Percentiles rank a stretch among this genome's conserved stretches.
Conservation (phyloP, 495 filamentous ascomycete genomes). For the Podospora appendiculata region DNA sequence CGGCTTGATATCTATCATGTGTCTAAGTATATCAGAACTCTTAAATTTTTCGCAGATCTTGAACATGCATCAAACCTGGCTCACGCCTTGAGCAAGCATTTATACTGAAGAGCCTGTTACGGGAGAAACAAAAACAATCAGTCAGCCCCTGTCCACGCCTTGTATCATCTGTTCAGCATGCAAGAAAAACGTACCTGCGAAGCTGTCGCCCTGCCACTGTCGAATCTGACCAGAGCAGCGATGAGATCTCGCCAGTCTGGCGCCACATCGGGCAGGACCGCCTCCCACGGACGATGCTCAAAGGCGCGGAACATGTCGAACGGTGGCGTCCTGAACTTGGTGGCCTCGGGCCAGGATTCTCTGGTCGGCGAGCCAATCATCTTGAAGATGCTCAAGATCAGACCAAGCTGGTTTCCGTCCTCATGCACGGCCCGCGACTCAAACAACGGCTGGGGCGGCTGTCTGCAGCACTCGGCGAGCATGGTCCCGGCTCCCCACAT, state of each 20-base stretch:
- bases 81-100: too few species aligned
- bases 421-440: slow-evolving; percentile 62
- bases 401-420: slow-evolving; percentile 81
- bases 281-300: slow-evolving; percentile 15
- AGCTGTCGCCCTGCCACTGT: slow-evolving; percentile 12
- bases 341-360: slow-evolving; percentile 64
- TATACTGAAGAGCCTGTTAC: too few species aligned
- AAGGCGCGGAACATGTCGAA: slow-evolving; percentile 48
- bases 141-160: too few species aligned
- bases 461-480: slow-evolving; percentile 58
- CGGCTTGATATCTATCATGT: too few species aligned
- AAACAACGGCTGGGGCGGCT: slow-evolving; percentile 55
- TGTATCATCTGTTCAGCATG: too few species aligned
- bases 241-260: slow-evolving; percentile 11
- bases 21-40: too few species aligned
- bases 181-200: slow-evolving; percentile 5
- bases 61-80: too few species aligned
- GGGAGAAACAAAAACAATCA: too few species aligned
- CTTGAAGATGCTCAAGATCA: slow-evolving; percentile 86
- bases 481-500: slow-evolving; percentile 87
- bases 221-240: slow-evolving; percentile 7
- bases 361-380: slow-evolving; percentile 76
- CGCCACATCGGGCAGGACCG: slow-evolving; percentile 8
- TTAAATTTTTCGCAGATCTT: too few species aligned
- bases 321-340: slow-evolving; percentile 37